Base-by-base conservation (phyloP, 2,329 filamentous ascomycete genomes). In the Sporothrix mexicana region DNA sequence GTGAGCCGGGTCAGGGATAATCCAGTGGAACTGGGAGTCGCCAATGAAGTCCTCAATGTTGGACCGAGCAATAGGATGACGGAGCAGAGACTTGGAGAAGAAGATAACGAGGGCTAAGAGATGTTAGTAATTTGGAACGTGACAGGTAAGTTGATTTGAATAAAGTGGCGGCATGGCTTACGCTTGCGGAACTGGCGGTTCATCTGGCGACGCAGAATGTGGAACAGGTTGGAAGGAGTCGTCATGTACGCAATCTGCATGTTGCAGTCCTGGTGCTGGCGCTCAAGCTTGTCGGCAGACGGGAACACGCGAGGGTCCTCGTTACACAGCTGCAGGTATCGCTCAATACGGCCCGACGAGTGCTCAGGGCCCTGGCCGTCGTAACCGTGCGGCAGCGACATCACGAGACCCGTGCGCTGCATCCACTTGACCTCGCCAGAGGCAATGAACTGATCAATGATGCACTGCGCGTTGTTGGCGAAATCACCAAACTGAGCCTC, bases 401-500 rank as follows among this genome's bases (percentile, higher is more conserved):
- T 92, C 78, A 99, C 94, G 69, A 99, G 90, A 79, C 96, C 96
- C 71, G 95, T 97, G 83, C 96, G 92, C 86, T 99, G 96, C 84
- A 98, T 92, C 96, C 96, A 99, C 86, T 99, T 99, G 76, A 93
- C 91, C 85, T 99, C 96, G 80, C 96, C 96, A 75, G 96, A 98
- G 69, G 96, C 95, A 78, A 99, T 92, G 85, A 99, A 99, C 84
- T 99, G 96, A 82, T 99, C 96, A 80, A 99, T 97, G 83, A 99
- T 97, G 82, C 94, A 97, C 85, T 99, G 96, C 59, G 96, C 95
- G 80, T 98, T 99, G 88, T 99, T 99, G 87, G 96, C 96, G 79
- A 99, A 99, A 84, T 99, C 96, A 87, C 96, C 96, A 80, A 99
- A 99, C 84, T 99, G 96, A 51, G 96, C 96, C 85, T 99, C 96